Conservation (phyloP, 768 basidiomycete genomes). For the Boletus barrowsii region DNA sequence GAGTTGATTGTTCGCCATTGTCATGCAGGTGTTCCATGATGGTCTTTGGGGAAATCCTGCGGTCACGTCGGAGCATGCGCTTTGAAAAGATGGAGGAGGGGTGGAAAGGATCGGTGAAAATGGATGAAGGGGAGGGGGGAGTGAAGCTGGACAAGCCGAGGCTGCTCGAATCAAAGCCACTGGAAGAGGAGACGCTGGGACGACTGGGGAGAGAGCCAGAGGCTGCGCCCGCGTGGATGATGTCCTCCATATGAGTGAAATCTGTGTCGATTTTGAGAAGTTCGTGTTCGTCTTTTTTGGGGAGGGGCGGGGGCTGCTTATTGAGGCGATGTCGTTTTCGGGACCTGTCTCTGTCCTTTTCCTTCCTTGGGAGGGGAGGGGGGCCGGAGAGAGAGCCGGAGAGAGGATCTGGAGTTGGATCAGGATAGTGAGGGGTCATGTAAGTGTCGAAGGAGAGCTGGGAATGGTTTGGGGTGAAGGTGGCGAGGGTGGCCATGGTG, state of each 20-base stretch:
- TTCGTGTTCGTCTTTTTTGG: constrained; percentile 27
- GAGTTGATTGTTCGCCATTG: constrained; percentile 18
- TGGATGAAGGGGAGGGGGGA: constrained; percentile 36
- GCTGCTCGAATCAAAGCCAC: constrained; percentile 27
- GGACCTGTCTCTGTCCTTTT: constrained; percentile 20
- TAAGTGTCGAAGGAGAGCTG: constrained; percentile 25
- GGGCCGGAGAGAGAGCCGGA: constrained; percentile 8
- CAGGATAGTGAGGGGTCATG: constrained; percentile 7
- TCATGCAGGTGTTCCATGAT: constrained; percentile 8
- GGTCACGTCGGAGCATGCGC: constrained; percentile 28
- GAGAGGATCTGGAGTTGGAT: not conserved
- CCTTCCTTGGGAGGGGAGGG: constrained; percentile 24
- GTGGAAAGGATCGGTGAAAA: constrained; percentile 40
- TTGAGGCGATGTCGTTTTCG: constrained; percentile 22
- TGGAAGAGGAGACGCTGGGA: constrained; percentile 18
- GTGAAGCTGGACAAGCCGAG: constrained; percentile 38
- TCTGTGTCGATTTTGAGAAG: constrained; percentile 23
- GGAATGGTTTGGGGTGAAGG: constrained; percentile 39
- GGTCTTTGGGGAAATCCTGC: constrained; percentile 56
- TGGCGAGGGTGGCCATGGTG: constrained; percentile 29
- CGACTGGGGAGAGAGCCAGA: constrained; percentile 11
- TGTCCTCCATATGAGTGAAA: constrained; percentile 72
- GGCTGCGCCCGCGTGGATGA: constrained; percentile 48
- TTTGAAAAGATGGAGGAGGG: constrained; percentile 14
- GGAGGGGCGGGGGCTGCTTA: constrained; percentile 14